These are phyloP conservation scores for Rhynchospora breviuscula DNA, from an alignment of 176 grass and related monocot species.

Conservation along the genomic window DNA sequence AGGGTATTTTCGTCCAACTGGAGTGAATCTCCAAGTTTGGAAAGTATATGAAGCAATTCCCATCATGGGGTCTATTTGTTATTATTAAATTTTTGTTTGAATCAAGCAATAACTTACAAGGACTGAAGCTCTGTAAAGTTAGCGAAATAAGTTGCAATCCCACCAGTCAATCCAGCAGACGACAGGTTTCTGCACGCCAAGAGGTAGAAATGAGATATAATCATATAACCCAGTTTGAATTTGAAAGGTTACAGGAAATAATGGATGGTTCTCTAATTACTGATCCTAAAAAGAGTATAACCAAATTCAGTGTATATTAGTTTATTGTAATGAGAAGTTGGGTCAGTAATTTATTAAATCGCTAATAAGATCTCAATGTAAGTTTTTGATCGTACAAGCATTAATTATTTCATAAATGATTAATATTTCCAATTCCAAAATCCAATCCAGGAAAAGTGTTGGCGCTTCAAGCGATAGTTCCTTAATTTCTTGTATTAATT, in stretches of 20 bases:
- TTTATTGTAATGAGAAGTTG: not conserved
- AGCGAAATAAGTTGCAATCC: conserved; percentile 25
- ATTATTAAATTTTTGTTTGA: not conserved
- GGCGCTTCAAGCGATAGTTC: too few species aligned
- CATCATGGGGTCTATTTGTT: not conserved
- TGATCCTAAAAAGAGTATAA: not conserved
- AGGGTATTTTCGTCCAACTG: too few species aligned
- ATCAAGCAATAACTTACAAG: conserved; percentile 27
- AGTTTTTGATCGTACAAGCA: too few species aligned
- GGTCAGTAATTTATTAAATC: too few species aligned
- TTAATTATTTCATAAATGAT: too few species aligned
- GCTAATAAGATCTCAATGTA: too few species aligned
- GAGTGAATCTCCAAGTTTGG: too few species aligned
- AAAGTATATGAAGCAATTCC: too few species aligned
- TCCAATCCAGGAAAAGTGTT: too few species aligned
- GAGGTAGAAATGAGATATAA: not conserved
- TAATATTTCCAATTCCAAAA: too few species aligned
- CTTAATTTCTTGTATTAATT: too few species aligned
- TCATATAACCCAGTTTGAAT: not conserved
- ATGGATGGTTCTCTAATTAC: not conserved
- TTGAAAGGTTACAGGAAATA: not conserved
- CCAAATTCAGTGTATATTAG: not conserved
- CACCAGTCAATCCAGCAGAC: conserved; percentile 27
- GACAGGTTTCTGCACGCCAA: conserved; percentile 40
- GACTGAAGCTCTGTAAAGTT: conserved; percentile 33